Base-by-base conservation (phyloP, 345 rosid genomes). In the Gossypium longicalyx region DNA sequence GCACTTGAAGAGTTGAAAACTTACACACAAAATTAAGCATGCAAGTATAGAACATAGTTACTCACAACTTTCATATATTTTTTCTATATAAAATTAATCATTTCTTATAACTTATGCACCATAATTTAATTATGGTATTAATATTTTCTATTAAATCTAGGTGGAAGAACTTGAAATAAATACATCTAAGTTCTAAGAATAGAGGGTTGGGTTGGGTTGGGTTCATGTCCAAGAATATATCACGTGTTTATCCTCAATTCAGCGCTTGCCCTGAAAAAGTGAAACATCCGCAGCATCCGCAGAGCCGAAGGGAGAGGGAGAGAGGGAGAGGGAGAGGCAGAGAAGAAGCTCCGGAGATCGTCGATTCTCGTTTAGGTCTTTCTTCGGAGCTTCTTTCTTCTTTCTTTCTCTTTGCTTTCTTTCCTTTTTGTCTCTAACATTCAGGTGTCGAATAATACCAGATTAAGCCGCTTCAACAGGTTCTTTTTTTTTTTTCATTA, bases 341-440 rank as follows among this genome's bases (percentile, higher is more conserved):
- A 15, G 53, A 45, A 45, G 52, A 23, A 67, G 74, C 80, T 76
- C 73, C 78, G 77, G 62, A 47, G 61, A 74, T 61, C 15, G 54
- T 43, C 65, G n/a, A 67, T 59, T 23, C 1, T 12, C 20, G n/a
- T 7, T 34, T 10, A 7, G 6, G 38, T 8, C 22, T 22, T 48
- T 72, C 72, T 76, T 73, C 62, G 75, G 66, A 69, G 80, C 76
- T 81, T 19, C 68, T 41, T 10, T 65, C 29, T 51, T 48, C 27
- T 56, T 61, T 52, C 72, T 34, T 52, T 54, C 22, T 54, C 71
- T 62, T 63, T 63, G 47, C 41, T 27, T 63, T 3, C 16, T 2
- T 3, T 7, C 9, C 9, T 7, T 0, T 61, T 61, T 9, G 38
- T 34, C 41, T 34, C 41, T 61, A 44, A 67, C 59, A 16, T 73